Evolutionary conservation across 1,139 yeast species (phyloP).

Genomic region (Yamadazyma trypodendri): DNA sequence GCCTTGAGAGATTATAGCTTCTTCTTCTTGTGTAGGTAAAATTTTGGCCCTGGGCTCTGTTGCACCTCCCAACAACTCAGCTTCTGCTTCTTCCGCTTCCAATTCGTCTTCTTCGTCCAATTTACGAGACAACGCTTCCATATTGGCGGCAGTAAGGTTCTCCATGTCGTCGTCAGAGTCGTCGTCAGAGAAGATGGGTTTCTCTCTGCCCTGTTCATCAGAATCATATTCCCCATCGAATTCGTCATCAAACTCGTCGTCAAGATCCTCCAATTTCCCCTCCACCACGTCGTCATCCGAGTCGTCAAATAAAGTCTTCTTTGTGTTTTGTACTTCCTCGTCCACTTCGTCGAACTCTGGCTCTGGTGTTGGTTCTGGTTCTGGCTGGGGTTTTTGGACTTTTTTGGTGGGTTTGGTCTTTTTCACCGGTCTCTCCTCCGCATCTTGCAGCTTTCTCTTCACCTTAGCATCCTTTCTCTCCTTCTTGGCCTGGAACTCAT

Average conservation of each 20-base stretch:
- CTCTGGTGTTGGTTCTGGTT: slow-evolving; percentile 12
- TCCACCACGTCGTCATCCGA: slow-evolving; percentile 45
- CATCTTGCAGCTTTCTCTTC: slow-evolving; percentile 23
- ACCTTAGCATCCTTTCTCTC: slow-evolving; percentile 45
- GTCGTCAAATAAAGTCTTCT: slow-evolving; percentile 76
- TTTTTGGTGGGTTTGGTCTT: slow-evolving; percentile 17
- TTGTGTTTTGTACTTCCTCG: slow-evolving; percentile 46
- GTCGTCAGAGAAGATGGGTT: slow-evolving; percentile 83
- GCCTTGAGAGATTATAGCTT: slow-evolving; percentile 44
- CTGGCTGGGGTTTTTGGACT: slow-evolving; percentile 17
- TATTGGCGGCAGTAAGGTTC: slow-evolving; percentile 78
- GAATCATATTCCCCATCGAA: slow-evolving; percentile 52
- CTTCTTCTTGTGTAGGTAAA: slow-evolving; percentile 63
- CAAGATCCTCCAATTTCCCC: slow-evolving; percentile 54
- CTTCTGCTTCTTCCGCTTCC: slow-evolving; percentile 79
- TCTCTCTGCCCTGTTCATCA: slow-evolving; percentile 55
- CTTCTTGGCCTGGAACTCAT: slow-evolving; percentile 69
- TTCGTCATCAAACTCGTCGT: slow-evolving; percentile 35
- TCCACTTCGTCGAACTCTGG: slow-evolving; percentile 23
- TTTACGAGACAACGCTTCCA: slow-evolving; percentile 73
- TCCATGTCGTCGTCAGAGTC: slow-evolving; percentile 73
- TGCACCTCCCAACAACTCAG: slow-evolving; percentile 60
- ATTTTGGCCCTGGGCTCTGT: slow-evolving; percentile 71
- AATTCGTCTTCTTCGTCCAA: slow-evolving; percentile 70
- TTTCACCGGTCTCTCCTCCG: slow-evolving; percentile 20